These are phyloP conservation scores for Cubamyces lactineus DNA, from an alignment of 768 basidiomycete genomes.

Conservation along the genomic window DNA sequence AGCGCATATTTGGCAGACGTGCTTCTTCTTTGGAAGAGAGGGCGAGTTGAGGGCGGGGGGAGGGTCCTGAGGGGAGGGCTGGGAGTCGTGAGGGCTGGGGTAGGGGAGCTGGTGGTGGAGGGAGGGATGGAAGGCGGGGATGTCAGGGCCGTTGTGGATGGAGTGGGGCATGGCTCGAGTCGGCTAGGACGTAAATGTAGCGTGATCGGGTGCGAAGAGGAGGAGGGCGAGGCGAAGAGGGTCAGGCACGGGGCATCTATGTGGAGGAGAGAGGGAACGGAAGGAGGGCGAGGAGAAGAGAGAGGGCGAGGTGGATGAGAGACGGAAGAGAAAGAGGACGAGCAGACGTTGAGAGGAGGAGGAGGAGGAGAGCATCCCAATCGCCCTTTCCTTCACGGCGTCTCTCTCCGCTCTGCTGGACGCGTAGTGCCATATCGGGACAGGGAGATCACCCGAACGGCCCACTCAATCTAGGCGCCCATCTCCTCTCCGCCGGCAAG, in stretches of 20 bases:
- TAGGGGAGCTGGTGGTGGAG: conserved; percentile 5
- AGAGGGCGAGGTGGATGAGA: not conserved
- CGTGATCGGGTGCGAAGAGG: too few species aligned
- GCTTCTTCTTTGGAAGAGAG: conserved; percentile 36
- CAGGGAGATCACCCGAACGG: conserved; percentile 7
- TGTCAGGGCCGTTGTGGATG: not conserved
- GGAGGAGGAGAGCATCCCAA: not conserved
- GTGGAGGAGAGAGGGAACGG: not conserved
- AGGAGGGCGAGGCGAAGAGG: too few species aligned
- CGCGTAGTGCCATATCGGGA: conserved; percentile 2
- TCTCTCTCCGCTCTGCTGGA: not conserved
- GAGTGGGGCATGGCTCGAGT: conserved; percentile 8
- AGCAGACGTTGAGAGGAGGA: not conserved
- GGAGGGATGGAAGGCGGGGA: conserved; percentile 4
- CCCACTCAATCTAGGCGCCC: conserved; percentile 26
- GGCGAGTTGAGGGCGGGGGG: not conserved
- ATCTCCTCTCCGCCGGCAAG: not conserved
- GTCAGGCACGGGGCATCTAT: not conserved
- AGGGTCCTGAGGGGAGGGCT: conserved; percentile 6
- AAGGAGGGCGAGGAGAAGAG: not conserved
- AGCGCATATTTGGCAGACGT: conserved; percentile 73
- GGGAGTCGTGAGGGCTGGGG: conserved; percentile 1
- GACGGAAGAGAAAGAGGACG: not conserved
- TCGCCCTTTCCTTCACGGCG: not conserved
- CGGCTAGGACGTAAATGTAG: conserved; percentile 22